These are phyloP conservation scores for Saturnispora kantuleensis DNA, from an alignment of 805 yeast genomes.

Conservation along the genomic window DNA sequence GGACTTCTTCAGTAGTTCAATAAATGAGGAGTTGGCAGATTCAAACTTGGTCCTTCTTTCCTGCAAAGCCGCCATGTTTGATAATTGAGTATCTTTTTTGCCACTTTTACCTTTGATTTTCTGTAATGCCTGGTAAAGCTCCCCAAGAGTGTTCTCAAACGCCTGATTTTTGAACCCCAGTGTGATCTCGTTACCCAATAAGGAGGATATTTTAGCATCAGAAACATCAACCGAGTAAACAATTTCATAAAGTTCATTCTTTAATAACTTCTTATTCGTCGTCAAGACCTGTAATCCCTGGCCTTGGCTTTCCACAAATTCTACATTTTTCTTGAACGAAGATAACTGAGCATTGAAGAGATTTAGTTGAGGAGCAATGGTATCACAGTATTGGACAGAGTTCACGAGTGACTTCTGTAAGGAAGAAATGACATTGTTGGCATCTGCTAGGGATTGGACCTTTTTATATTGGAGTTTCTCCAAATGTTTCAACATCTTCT, in stretches of 20 bases:
- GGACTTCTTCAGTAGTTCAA: conserved; percentile 32
- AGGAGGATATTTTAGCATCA: conserved; percentile 38
- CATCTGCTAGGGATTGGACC: conserved; percentile 42
- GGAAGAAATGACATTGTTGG: conserved; percentile 28
- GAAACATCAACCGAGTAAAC: conserved; percentile 62
- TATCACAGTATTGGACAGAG: conserved; percentile 44
- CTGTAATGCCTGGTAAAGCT: conserved; percentile 52
- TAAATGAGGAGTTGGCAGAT: conserved; percentile 40
- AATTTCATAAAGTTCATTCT: conserved; percentile 54
- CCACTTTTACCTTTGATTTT: conserved; percentile 43
- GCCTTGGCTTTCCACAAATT: conserved; percentile 61
- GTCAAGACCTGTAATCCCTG: conserved; percentile 78
- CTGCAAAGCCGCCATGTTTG: conserved; percentile 60
- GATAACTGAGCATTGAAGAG: conserved; percentile 52
- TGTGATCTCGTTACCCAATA: conserved; percentile 41
- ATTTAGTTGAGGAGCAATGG: conserved; percentile 44
- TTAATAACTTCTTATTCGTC: conserved; percentile 67
- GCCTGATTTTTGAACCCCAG: conserved; percentile 32
- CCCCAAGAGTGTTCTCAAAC: conserved; percentile 47
- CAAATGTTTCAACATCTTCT: conserved; percentile 49
- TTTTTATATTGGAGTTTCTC: conserved; percentile 53
- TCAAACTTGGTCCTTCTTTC: conserved; percentile 58
- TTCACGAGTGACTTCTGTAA: conserved; percentile 33
- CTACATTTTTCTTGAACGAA: conserved; percentile 57
- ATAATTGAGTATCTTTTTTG: conserved; percentile 28